Evolutionary conservation across 2,329 filamentous ascomycete species (phyloP).

Genomic region (Phialocephala sp.): DNA sequence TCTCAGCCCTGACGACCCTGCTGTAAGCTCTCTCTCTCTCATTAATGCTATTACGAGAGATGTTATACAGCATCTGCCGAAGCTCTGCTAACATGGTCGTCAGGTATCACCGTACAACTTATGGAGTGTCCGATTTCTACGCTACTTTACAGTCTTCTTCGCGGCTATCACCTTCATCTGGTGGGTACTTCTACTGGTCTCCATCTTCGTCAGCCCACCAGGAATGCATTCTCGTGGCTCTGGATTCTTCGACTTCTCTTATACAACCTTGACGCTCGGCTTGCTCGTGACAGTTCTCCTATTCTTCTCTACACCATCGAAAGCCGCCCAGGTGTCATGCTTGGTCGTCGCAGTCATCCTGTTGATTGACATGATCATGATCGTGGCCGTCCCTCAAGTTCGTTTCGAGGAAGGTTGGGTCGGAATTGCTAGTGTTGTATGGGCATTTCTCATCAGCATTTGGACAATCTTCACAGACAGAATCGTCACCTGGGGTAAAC

Average conservation of each 20-base stretch:
- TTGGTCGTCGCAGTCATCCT: conserved; percentile 70
- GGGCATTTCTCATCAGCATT: conserved; percentile 78
- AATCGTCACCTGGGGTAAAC: conserved; percentile 89
- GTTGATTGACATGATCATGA: conserved; percentile 77
- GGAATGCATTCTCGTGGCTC: conserved; percentile 85
- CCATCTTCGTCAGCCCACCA: conserved; percentile 88
- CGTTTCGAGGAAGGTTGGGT: conserved; percentile 89
- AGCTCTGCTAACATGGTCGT: conserved; percentile 1
- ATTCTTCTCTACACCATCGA: conserved; percentile 87
- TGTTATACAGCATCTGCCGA: no score
- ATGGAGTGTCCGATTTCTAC: conserved; percentile 83
- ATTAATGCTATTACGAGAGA: background rate
- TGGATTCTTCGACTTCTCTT: conserved; percentile 90
- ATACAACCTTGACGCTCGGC: conserved; percentile 76
- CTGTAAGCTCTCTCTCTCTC: conserved; percentile 57
- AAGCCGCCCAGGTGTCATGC: conserved; percentile 75
- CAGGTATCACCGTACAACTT: conserved; percentile 88
- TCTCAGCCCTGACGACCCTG: conserved; percentile 79
- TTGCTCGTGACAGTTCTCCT: conserved; percentile 78
- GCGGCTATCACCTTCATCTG: conserved; percentile 79
- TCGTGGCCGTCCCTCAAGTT: conserved; percentile 74
- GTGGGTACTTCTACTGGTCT: conserved; percentile 91
- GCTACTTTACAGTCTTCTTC: conserved; percentile 79
- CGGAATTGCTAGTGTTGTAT: conserved; percentile 83
- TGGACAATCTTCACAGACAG: conserved; percentile 83